Evolutionary conservation across 805 yeast species (phyloP), one percentile per base, ranked within the genome.

Genomic region (Kodamaea nitidulidarum): DNA sequence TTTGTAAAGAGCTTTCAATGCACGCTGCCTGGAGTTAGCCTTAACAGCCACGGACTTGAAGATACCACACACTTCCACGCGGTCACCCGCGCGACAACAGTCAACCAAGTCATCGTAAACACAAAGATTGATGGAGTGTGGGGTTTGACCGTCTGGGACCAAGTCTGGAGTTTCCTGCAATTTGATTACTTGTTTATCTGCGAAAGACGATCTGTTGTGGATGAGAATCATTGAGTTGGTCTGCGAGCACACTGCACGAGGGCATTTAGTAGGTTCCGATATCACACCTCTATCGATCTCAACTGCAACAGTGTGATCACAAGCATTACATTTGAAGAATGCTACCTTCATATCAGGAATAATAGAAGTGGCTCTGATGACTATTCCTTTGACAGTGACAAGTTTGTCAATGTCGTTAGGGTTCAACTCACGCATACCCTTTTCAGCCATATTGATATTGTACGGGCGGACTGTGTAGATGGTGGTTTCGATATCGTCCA

Each of bases 341-440:
- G 98, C 97, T 35, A 84, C 88, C 58, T 88, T 90, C 98, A 93
- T 93, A 60, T 93, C 98, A 9, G 98, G 98, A 36, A 93, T 87
- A 26, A 93, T 80, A 9, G 97, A 79, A 6, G 96, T 87, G 5
- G 95, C 73, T 52, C 98, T 75, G 37, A 93, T 68, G 0, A 88
- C 95, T 32, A 93, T 71, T 15, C 98, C 98, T 63, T 91, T 93
- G 40, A 93, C 80, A 36, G 87, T 76, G 7, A 93, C 95, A 42
- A 93, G 71, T 56, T 91, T 90, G 63, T 93, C 98, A 46, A 93
- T 45, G 33, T 44, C 43, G 38, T 49, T 47, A 14, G 50, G 49
- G 22, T 45, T 50, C 41, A 49, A 48, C 27, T 47, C 53, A 4
- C 51, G 34, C 50, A 46, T 48, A 17, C 48, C 53, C 15, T 40